Evolutionary conservation across 306 rosid species (phyloP).

Genomic region (Trifolium pratense): DNA sequence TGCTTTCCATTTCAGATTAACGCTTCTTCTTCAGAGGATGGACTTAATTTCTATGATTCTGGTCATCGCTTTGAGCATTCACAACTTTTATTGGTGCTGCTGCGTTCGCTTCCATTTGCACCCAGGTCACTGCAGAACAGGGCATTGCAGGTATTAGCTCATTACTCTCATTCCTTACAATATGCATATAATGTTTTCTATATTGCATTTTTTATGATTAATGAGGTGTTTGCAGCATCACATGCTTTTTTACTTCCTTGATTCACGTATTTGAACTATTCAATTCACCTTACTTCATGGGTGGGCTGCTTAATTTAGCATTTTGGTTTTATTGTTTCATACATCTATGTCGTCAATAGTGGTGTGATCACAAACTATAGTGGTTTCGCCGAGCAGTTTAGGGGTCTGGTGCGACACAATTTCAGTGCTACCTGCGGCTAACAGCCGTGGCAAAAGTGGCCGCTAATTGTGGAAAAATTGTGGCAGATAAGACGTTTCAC

Average conservation of each 20-base stretch:
- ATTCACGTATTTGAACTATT: conserved; percentile 30
- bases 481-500: neutral
- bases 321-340: conserved; percentile 29
- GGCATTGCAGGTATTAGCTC: conserved; percentile 81
- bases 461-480: neutral
- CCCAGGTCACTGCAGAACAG: conserved; percentile 81
- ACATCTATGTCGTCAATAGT: neutral
- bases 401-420: neutral
- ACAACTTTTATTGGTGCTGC: conserved; percentile 87
- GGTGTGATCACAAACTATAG: neutral
- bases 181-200: conserved; percentile 3
- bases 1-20: conserved; percentile 67
- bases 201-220: conserved; percentile 20
- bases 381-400: neutral
- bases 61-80: conserved; percentile 98
- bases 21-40: conserved; percentile 87
- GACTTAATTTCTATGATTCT: conserved; percentile 91
- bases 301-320: conserved; percentile 33
- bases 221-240: conserved; percentile 30
- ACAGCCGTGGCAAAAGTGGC: neutral
- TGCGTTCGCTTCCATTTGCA: conserved; percentile 89
- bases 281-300: conserved; percentile 14
- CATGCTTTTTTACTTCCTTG: conserved; percentile 20
- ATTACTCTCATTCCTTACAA: conserved; percentile 27
- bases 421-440: neutral